phyloP scores from a whole-genome alignment of 2,329 filamentous ascomycete genomes.

The Coniochaeta ligniaria region DNA sequence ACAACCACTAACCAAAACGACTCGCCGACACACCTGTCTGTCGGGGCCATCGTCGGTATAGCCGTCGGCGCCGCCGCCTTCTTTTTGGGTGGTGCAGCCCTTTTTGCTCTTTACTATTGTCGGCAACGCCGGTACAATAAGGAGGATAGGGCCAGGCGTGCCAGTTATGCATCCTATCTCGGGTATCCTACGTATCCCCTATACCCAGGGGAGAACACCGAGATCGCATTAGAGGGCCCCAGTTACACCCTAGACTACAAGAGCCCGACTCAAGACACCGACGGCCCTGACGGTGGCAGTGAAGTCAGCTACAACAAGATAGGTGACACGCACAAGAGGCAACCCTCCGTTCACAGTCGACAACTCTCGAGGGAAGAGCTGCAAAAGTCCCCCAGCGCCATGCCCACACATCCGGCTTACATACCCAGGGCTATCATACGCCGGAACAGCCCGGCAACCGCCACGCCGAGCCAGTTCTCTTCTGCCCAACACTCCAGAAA shows the following conservation, averaged over 20 bases:
- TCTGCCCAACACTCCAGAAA: slow-evolving; percentile 2
- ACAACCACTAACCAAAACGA: not conserved
- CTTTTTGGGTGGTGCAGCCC: slow-evolving; percentile 30
- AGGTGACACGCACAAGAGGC: slow-evolving; percentile 5
- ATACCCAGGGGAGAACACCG: slow-evolving; percentile 4
- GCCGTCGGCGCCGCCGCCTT: slow-evolving; percentile 35
- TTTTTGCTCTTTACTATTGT: slow-evolving; percentile 42
- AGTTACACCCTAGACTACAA: slow-evolving; percentile 26
- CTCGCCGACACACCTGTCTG: not conserved
- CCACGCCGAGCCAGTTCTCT: slow-evolving; percentile 1
- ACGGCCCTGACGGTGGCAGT: slow-evolving; percentile 1
- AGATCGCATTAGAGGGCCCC: slow-evolving; percentile 5
- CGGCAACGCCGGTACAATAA: slow-evolving; percentile 27
- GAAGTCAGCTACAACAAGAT: slow-evolving; percentile 6
- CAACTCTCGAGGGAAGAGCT: slow-evolving; percentile 7
- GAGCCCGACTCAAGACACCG: slow-evolving; percentile 3
- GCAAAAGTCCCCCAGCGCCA: slow-evolving; percentile 17
- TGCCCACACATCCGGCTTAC: slow-evolving; percentile 43
- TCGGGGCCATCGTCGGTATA: slow-evolving; percentile 46
- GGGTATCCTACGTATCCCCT: slow-evolving; percentile 5
- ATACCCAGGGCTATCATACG: slow-evolving; percentile 27
- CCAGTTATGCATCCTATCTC: slow-evolving; percentile 8
- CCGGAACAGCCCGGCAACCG: slow-evolving; percentile 1
- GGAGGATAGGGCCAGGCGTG: slow-evolving; percentile 17
- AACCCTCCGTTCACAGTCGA: slow-evolving; percentile 4